Conservation (phyloP, 192 early-diverging fungal genomes). For the Pilobolus umbonatus region DNA sequence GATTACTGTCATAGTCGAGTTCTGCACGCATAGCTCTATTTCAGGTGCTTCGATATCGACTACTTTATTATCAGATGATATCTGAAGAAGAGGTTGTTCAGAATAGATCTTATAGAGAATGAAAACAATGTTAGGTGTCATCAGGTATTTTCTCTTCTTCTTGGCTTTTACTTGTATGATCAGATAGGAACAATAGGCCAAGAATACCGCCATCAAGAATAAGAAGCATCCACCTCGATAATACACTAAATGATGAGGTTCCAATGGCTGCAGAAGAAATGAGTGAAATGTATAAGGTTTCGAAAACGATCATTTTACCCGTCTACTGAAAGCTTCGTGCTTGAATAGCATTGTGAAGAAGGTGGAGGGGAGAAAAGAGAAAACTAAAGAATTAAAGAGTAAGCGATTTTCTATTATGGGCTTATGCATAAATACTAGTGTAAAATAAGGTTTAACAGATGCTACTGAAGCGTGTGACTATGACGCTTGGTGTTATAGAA, state of each 20-base stretch:
- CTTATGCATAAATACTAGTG: too few relatives aligned
- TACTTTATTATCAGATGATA: slow-evolving; percentile 7
- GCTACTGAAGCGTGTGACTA: too few relatives aligned
- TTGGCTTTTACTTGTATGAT: slow-evolving; percentile 4
- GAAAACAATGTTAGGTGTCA: not conserved
- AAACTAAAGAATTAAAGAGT: too few relatives aligned
- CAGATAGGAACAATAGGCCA: slow-evolving; percentile 10
- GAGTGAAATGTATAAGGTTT: not conserved
- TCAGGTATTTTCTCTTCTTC: not conserved
- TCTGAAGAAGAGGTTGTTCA: slow-evolving; percentile 16
- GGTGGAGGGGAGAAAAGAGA: too few relatives aligned
- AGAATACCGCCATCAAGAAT: slow-evolving; percentile 1
- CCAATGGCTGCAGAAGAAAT: slow-evolving; percentile 6
- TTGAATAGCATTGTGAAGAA: slow-evolving; percentile 26
- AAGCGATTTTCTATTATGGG: too few relatives aligned
- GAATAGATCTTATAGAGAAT: slow-evolving; percentile 8
- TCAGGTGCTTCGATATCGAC: slow-evolving; percentile 8
- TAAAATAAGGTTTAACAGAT: too few relatives aligned
- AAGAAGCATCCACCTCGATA: not conserved
- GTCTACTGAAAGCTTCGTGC: slow-evolving; percentile 15
- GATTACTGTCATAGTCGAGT: slow-evolving; percentile 3
- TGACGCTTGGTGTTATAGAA: too few relatives aligned
- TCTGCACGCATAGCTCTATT: slow-evolving; percentile 20
- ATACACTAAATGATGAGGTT: slow-evolving; percentile 6
- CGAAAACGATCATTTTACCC: not conserved